Percentiles rank a stretch among this genome's conserved stretches.
Evolutionary conservation across 495 filamentous ascomycete species (phyloP).

Genomic region (Xylaria sp.): DNA sequence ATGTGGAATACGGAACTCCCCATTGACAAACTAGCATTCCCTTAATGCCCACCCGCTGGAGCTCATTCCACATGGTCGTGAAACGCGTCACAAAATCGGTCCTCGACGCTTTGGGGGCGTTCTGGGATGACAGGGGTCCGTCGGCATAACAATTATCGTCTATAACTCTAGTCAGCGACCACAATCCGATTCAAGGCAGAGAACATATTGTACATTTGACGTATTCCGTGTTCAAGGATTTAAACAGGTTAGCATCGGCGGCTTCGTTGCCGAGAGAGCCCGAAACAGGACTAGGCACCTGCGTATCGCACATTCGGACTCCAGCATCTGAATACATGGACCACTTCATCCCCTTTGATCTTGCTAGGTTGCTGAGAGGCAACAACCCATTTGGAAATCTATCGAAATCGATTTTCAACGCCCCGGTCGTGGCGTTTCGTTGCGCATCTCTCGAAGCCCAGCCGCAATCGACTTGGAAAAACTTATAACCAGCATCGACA

Average conservation of each 20-base stretch:
- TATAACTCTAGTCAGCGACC: not conserved
- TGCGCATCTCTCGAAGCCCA: conserved; percentile 18
- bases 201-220: conserved; percentile 13
- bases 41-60: conserved; percentile 11
- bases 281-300: conserved; percentile 5
- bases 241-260: conserved; percentile 9
- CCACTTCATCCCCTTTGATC: conserved; percentile 20
- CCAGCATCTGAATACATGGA: conserved; percentile 21
- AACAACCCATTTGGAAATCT: conserved; percentile 10
- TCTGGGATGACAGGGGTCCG: conserved; percentile 10
- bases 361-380: conserved; percentile 12
- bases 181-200: not conserved
- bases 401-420: conserved; percentile 14
- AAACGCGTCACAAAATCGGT: conserved; percentile 21
- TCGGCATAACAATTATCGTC: conserved; percentile 21
- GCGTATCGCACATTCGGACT: conserved; percentile 13
- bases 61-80: conserved; percentile 14
- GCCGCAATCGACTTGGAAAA: conserved; percentile 20
- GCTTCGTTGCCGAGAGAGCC: conserved; percentile 17
- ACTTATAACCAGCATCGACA: conserved; percentile 8
- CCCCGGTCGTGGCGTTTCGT: conserved; percentile 17
- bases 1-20: conserved; percentile 17
- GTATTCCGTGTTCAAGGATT: conserved; percentile 4
- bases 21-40: conserved; percentile 21
- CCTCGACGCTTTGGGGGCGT: conserved; percentile 10